Percentiles rank a stretch among this genome's conserved stretches.
Evolutionary conservation across 257 asterid genomes (phyloP).

Genomic region (Solanum etuberosum): DNA sequence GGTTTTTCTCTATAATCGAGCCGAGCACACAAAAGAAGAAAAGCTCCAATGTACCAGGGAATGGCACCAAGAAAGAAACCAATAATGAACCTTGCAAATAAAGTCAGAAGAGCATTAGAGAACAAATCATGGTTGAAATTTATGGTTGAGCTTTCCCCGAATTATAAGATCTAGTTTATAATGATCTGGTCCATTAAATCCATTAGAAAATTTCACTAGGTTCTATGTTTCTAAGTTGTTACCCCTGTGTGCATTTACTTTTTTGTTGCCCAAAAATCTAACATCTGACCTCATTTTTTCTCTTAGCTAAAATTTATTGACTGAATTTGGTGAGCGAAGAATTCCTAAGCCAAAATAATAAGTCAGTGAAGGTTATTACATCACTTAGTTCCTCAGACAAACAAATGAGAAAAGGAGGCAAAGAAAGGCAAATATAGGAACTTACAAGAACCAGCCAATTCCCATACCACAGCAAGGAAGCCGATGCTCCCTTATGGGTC

Average conservation of each 20-base stretch:
- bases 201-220: background rate
- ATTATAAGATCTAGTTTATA: background rate
- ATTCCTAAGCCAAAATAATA: background rate
- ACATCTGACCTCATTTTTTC: background rate
- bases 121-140: background rate
- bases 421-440: constrained; percentile 3
- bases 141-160: background rate
- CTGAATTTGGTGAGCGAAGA: background rate
- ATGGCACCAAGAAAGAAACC: constrained; percentile 80
- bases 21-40: constrained; percentile 61
- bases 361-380: background rate
- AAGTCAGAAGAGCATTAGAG: background rate
- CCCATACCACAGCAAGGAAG: constrained; percentile 97
- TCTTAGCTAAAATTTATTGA: background rate
- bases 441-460: constrained; percentile 90
- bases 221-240: background rate
- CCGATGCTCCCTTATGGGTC: constrained; percentile 39
- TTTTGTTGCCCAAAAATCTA: background rate
- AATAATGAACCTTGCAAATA: constrained; percentile 49
- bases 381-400: background rate
- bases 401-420: background rate
- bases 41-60: constrained; percentile 92
- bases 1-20: constrained; percentile 87
- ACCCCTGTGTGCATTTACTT: background rate
- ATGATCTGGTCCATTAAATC: background rate